A percentile compares a stretch with the other conserved stretches of the same genome.
Evolutionary conservation across 257 asterid species (phyloP).

Genomic region (Forsythia suspensa): DNA sequence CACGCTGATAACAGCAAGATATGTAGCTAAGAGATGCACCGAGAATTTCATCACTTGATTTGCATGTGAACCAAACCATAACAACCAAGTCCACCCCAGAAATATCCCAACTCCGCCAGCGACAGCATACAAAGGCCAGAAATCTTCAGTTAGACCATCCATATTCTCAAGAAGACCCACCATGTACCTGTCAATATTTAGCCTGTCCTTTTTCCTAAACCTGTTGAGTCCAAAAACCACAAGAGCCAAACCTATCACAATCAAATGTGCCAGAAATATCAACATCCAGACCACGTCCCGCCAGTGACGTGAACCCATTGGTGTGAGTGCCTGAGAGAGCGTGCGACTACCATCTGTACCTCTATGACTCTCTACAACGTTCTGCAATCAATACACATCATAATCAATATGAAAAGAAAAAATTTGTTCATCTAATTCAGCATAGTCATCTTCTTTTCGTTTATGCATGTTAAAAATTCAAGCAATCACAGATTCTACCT

Average conservation of each 20-base stretch:
- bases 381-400: slow-evolving; percentile 45
- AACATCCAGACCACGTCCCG: slow-evolving; percentile 87
- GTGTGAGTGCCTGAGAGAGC: slow-evolving; percentile 43
- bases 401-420: neutral
- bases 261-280: slow-evolving; percentile 66
- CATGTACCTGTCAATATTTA: slow-evolving; percentile 69
- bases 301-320: slow-evolving; percentile 71
- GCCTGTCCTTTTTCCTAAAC: slow-evolving; percentile 75
- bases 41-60: slow-evolving; percentile 83
- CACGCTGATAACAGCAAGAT: slow-evolving; percentile 93
- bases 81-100: slow-evolving; percentile 90
- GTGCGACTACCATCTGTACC: neutral
- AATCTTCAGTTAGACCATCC: slow-evolving; percentile 84
- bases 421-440: neutral
- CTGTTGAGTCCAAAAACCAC: slow-evolving; percentile 81
- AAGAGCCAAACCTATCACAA: slow-evolving; percentile 71
- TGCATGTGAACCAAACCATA: slow-evolving; percentile 73
- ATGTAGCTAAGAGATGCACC: slow-evolving; percentile 84
- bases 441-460: neutral
- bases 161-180: slow-evolving; percentile 67
- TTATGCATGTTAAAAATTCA: neutral
- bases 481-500: neutral
- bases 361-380: slow-evolving; percentile 39
- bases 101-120: slow-evolving; percentile 77
- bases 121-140: slow-evolving; percentile 79